Conservation (phyloP, 2,329 filamentous ascomycete genomes). For the Neocucurbitaria cava region DNA sequence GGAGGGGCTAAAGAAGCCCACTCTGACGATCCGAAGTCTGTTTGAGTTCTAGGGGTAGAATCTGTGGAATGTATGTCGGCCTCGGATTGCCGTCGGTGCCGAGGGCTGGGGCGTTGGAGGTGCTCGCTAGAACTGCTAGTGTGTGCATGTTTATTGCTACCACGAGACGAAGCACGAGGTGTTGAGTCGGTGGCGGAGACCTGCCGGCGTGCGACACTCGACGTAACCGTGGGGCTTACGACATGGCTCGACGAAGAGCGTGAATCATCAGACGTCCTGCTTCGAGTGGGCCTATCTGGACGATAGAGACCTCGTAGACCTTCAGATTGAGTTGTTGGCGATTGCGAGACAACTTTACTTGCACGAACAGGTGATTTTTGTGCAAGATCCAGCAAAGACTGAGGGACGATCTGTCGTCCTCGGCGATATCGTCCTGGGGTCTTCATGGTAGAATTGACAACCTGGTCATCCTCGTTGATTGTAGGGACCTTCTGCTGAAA, state of each 20-base stretch:
- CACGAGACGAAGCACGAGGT: slow-evolving; percentile 19
- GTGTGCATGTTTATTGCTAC: slow-evolving; percentile 23
- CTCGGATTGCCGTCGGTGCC: slow-evolving; percentile 20
- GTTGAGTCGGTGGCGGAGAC: slow-evolving; percentile 13
- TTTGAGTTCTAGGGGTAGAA: background rate
- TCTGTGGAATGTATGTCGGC: slow-evolving; percentile 1
- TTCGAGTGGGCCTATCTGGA: slow-evolving; percentile 11
- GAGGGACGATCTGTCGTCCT: slow-evolving; percentile 5
- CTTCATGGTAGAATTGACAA: slow-evolving; percentile 9
- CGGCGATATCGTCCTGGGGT: slow-evolving; percentile 12
- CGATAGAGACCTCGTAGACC: slow-evolving; percentile 32
- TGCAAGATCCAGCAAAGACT: slow-evolving; percentile 18
- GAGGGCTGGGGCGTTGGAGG: slow-evolving; percentile 18
- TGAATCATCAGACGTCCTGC: slow-evolving; percentile 12
- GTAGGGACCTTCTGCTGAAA: slow-evolving; percentile 15
- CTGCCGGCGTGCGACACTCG: slow-evolving; percentile 8
- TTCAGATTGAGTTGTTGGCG: slow-evolving; percentile 22
- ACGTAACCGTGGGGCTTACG: slow-evolving; percentile 11
- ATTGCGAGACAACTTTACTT: slow-evolving; percentile 13
- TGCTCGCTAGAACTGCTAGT: slow-evolving; percentile 20
- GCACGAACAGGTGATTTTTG: slow-evolving; percentile 13
- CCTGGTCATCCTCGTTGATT: slow-evolving; percentile 10
- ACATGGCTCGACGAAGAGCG: slow-evolving; percentile 23
- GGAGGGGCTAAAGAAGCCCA: slow-evolving; percentile 22
- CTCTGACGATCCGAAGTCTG: slow-evolving; percentile 16